These are phyloP conservation scores for Calonectria leucothoes DNA, from an alignment of 2,329 filamentous ascomycete species.

Conservation along the genomic window DNA sequence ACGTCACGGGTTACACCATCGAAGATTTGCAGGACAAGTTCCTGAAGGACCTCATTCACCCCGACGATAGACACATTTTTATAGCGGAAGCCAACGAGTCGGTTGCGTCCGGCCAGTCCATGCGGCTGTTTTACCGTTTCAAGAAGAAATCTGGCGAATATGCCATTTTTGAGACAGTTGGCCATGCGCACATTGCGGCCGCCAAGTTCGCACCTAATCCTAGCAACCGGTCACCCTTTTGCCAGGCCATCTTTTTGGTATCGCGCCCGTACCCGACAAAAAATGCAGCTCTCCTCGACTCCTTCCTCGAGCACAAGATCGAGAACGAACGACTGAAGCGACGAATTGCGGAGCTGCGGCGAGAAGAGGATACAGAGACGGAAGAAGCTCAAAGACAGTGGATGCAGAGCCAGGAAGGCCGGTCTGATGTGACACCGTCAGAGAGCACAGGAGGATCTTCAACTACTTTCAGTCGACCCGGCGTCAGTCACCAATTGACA, in stretches of 20 bases:
- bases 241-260: conserved; percentile 94
- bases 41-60: conserved; percentile 85
- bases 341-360: conserved; percentile 85
- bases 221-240: conserved; percentile 75
- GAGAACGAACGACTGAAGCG: conserved; percentile 90
- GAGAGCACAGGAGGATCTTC: conserved; percentile 56
- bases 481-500: conserved; percentile 65
- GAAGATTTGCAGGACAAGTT: conserved; percentile 79
- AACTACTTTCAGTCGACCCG: conserved; percentile 44
- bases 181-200: conserved; percentile 87
- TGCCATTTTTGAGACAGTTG: conserved; percentile 89
- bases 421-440: conserved; percentile 64
- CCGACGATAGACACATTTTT: conserved; percentile 86
- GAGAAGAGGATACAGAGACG: conserved; percentile 85
- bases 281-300: conserved; percentile 87
- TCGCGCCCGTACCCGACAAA: conserved; percentile 89
- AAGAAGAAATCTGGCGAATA: conserved; percentile 79
- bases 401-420: conserved; percentile 67
- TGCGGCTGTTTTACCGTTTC: conserved; percentile 90
- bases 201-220: conserved; percentile 73
- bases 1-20: conserved; percentile 79
- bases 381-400: conserved; percentile 74
- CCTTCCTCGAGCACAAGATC: conserved; percentile 95
- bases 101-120: conserved; percentile 81
- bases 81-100: conserved; percentile 90